Conservation (phyloP, 129 eudicot genomes). For the Lactuca saligna region DNA sequence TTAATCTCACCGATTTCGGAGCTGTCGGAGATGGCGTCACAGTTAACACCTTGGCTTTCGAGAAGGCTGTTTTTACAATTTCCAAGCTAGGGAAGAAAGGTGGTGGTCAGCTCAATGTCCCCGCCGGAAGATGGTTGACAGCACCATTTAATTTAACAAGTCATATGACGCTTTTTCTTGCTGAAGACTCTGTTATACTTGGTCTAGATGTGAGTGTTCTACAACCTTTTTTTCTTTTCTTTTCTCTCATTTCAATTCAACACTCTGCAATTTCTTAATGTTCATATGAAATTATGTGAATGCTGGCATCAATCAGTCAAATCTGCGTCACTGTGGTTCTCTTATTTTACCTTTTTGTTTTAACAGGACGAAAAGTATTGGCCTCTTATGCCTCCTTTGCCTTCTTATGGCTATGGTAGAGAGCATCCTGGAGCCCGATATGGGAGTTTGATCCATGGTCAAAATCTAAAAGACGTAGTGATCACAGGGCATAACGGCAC, state of each 20-base stretch:
- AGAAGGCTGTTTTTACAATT: conserved; percentile 64
- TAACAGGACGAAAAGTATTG: conserved; percentile 77
- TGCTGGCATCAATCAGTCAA: neutral
- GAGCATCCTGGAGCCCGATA: conserved; percentile 94
- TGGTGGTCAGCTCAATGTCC: conserved; percentile 95
- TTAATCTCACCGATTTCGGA: conserved; percentile 81
- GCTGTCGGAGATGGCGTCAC: conserved; percentile 89
- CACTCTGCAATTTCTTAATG: neutral
- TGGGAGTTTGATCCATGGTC: conserved; percentile 97
- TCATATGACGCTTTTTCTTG: conserved; percentile 89
- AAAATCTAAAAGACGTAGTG: conserved; percentile 87
- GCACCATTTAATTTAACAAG: conserved; percentile 97
- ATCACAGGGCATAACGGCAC: conserved; percentile 96
- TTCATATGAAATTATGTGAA: neutral
- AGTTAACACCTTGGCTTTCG: conserved; percentile 73
- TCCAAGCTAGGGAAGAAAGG: conserved; percentile 67
- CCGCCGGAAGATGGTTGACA: conserved; percentile 93
- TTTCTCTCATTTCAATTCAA: neutral
- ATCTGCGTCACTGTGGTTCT: conserved; percentile 1
- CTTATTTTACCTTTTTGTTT: conserved; percentile 10
- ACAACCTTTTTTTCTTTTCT: neutral
- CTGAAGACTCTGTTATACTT: conserved; percentile 83
- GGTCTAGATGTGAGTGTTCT: conserved; percentile 78
- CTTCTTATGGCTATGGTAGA: conserved; percentile 94
- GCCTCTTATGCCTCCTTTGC: conserved; percentile 96